These are phyloP conservation scores for Diaporthe citriasiana DNA, from an alignment of 2,329 filamentous ascomycete species.

Conservation along the genomic window DNA sequence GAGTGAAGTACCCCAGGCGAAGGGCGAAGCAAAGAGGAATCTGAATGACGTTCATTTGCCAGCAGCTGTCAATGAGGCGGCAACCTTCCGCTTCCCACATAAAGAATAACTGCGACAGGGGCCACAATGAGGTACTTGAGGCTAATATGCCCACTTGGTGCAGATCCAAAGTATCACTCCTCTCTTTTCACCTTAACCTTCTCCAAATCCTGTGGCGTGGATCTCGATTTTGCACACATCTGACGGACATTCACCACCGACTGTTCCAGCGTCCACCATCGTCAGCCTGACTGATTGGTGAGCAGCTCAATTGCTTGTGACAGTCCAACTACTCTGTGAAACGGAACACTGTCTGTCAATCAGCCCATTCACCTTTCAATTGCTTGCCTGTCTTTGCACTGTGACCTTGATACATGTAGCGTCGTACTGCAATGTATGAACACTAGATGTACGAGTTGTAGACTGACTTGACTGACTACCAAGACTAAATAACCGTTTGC, in stretches of 20 bases:
- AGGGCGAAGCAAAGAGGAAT: slow-evolving; percentile 30
- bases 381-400: background rate
- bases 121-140: background rate
- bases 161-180: background rate
- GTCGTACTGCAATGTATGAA: background rate
- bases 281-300: slow-evolving; percentile 1
- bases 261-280: background rate
- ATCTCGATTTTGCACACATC: slow-evolving; percentile 21
- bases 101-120: slow-evolving; percentile 27
- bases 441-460: background rate
- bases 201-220: slow-evolving; percentile 15
- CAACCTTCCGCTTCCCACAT: slow-evolving; percentile 29
- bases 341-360: background rate
- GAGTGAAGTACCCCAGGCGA: background rate
- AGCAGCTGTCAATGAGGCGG: slow-evolving; percentile 35
- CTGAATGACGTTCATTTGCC: slow-evolving; percentile 34
- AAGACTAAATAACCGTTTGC: background rate
- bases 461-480: background rate
- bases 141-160: background rate
- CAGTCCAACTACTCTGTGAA: background rate
- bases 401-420: background rate
- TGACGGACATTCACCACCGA: background rate
- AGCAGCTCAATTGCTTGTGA: slow-evolving; percentile 18
- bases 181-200: background rate
- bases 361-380: background rate